Conservation (phyloP, 2,329 filamentous ascomycete genomes). For the Coniochaeta hoffmannii region DNA sequence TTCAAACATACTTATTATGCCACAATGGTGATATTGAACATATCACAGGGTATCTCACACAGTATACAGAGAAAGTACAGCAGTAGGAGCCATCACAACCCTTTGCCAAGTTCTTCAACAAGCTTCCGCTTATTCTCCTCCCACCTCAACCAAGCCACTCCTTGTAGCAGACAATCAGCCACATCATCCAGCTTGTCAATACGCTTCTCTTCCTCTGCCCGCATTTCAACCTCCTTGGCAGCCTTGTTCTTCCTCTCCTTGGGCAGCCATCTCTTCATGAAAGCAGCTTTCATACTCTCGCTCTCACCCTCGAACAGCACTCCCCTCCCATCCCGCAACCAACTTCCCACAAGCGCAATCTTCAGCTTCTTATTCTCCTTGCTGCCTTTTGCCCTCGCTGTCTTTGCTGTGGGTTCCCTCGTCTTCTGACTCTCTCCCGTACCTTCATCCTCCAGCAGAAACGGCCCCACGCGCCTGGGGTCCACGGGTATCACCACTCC, state of each 20-base stretch:
- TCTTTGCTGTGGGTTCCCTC: not conserved
- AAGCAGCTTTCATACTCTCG: slow-evolving; percentile 24
- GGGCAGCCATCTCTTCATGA: slow-evolving; percentile 22
- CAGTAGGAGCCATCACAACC: not conserved
- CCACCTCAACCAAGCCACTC: slow-evolving; percentile 71
- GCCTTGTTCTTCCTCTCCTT: slow-evolving; percentile 6
- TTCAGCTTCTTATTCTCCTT: slow-evolving; percentile 48
- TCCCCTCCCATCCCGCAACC: slow-evolving; percentile 31
- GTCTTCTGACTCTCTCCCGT: slow-evolving; percentile 5
- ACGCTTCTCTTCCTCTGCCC: slow-evolving; percentile 15
- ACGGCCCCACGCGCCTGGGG: slow-evolving; percentile 47
- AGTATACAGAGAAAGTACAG: too few species aligned
- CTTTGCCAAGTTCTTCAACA: slow-evolving; percentile 15
- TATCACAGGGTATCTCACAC: too few species aligned
- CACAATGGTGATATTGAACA: too few species aligned
- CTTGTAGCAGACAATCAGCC: slow-evolving; percentile 73
- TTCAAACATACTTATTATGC: too few species aligned
- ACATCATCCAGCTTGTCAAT: slow-evolving; percentile 69
- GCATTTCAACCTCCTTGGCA: slow-evolving; percentile 12
- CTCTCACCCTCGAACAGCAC: slow-evolving; percentile 23
- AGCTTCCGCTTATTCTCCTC: slow-evolving; percentile 42
- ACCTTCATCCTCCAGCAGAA: slow-evolving; percentile 36
- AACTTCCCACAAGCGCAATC: slow-evolving; percentile 52
- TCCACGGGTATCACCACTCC: slow-evolving; percentile 41
- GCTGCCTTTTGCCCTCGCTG: not conserved